Conservation (phyloP, 768 basidiomycete genomes). For the Strobilomyces dryophilus region DNA sequence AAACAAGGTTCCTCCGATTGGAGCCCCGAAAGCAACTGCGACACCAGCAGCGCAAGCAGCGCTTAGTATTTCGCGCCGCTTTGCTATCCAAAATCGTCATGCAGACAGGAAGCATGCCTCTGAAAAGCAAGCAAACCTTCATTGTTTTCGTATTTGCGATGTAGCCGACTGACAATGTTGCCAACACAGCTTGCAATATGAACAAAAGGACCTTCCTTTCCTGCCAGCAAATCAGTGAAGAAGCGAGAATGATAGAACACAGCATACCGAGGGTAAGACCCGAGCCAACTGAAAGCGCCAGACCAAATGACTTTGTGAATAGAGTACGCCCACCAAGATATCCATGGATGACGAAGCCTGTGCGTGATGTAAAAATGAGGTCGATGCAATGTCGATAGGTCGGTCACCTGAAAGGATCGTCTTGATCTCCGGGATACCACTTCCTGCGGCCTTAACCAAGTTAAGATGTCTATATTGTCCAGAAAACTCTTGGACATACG, state of each 20-base stretch:
- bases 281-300: constrained; percentile 88
- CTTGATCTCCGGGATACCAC: constrained; percentile 96
- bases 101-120: not conserved
- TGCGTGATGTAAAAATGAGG: constrained; percentile 1
- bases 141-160: constrained; percentile 89
- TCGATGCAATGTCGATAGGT: constrained; percentile 5
- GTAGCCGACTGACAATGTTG: constrained; percentile 86
- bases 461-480: constrained; percentile 6
- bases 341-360: constrained; percentile 95
- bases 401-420: constrained; percentile 75
- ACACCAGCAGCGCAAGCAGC: constrained; percentile 98
- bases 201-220: constrained; percentile 78
- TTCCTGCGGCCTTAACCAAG: constrained; percentile 74
- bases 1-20: constrained; percentile 90
- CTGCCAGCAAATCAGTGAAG: constrained; percentile 23
- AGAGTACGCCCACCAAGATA: constrained; percentile 90
- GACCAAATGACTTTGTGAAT: constrained; percentile 84
- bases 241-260: constrained; percentile 4
- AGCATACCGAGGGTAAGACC: constrained; percentile 75
- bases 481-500: constrained; percentile 43
- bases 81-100: constrained; percentile 46
- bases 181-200: constrained; percentile 92
- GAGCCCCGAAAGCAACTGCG: constrained; percentile 95
- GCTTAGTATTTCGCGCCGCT: constrained; percentile 90
- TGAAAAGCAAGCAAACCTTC: constrained; percentile 56